Conservation (phyloP, 2,329 filamentous ascomycete species). For the Penicillium sp. region DNA sequence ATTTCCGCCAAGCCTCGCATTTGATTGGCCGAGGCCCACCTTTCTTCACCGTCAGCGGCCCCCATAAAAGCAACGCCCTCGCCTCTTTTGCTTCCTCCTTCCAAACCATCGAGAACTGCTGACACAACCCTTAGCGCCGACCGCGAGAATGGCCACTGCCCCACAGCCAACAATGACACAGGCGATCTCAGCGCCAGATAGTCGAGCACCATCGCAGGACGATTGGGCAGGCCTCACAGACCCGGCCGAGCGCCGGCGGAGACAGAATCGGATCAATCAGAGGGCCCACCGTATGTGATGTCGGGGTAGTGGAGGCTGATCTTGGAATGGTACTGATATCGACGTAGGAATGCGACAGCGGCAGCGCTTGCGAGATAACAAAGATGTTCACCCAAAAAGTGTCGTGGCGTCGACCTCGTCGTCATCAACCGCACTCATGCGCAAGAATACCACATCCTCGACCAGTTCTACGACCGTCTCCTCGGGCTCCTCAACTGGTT, state of each 20-base stretch:
- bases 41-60: slow-evolving; percentile 4
- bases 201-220: slow-evolving; percentile 11
- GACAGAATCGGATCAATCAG: slow-evolving; percentile 36
- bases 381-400: slow-evolving; percentile 17
- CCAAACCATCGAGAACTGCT: background rate
- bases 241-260: slow-evolving; percentile 28
- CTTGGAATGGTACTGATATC: background rate
- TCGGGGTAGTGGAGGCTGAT: no score
- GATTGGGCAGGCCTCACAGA: slow-evolving; percentile 31
- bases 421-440: background rate
- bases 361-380: slow-evolving; percentile 18
- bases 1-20: background rate
- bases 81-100: background rate
- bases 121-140: slow-evolving; percentile 8
- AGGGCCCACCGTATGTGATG: slow-evolving; percentile 27
- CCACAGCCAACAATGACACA: background rate
- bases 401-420: slow-evolving; percentile 4
- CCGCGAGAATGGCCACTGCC: slow-evolving; percentile 5
- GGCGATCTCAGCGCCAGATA: background rate
- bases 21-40: slow-evolving; percentile 5
- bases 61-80: slow-evolving; percentile 14
- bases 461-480: background rate
- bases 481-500: background rate
- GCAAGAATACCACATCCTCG: background rate
- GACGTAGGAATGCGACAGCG: slow-evolving; percentile 5